Conservation (phyloP, 148 eudicot species). For the Polygonum aviculare region DNA sequence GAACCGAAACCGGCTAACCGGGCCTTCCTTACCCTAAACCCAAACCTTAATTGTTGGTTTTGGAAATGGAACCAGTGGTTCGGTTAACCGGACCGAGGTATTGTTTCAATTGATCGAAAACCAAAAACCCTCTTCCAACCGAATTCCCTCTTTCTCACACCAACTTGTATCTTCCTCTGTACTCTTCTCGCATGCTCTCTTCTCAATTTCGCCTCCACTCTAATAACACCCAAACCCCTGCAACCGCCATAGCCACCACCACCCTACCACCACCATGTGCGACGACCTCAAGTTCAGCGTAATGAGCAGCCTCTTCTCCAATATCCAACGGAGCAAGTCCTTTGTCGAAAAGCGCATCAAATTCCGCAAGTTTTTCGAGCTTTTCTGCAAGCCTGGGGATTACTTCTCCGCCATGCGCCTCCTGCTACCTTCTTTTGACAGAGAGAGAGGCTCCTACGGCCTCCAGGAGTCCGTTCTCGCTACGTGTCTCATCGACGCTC, state of each 20-base stretch:
- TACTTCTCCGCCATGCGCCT: conserved; percentile 67
- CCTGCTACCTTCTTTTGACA: conserved; percentile 63
- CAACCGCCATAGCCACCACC: not conserved
- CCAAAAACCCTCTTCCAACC: conserved; percentile 2
- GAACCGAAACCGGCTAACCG: too few species aligned
- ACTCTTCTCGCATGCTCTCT: not conserved
- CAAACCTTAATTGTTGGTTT: too few species aligned
- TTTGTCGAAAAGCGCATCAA: conserved; percentile 44
- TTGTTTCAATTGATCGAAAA: not conserved
- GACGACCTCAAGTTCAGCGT: conserved; percentile 54
- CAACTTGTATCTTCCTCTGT: not conserved
- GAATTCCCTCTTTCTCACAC: not conserved
- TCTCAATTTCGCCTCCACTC: not conserved
- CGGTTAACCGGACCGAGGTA: too few species aligned
- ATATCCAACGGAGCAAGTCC: conserved; percentile 47
- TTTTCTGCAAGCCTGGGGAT: conserved; percentile 45
- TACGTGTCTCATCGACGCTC: conserved; percentile 60
- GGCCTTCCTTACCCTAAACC: too few species aligned
- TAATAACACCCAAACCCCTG: not conserved
- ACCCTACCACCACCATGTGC: conserved; percentile 14
- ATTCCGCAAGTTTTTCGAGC: conserved; percentile 70
- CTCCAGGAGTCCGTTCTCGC: conserved; percentile 73
- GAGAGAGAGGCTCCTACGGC: conserved; percentile 82
- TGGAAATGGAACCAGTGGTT: too few species aligned
- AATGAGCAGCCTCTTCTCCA: conserved; percentile 48